phyloP scores from a whole-genome alignment of 2,329 filamentous ascomycete species.

The Venturiaceae sp. region DNA sequence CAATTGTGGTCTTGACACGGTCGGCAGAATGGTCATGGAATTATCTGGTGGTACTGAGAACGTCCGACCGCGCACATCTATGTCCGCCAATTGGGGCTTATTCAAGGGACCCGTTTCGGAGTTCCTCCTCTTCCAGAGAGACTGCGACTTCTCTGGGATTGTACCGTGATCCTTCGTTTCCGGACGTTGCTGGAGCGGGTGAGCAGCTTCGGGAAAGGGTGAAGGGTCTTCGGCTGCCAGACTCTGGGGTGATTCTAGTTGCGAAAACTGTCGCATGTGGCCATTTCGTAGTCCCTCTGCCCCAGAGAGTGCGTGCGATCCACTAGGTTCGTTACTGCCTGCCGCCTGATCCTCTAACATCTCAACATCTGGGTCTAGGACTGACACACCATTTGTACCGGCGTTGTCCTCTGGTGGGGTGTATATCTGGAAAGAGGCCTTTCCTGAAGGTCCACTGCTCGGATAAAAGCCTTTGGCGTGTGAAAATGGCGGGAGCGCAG shows the following conservation, averaged over 20 bases:
- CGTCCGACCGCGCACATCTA: constrained; percentile 2
- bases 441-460: constrained; percentile 12
- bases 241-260: constrained; percentile 23
- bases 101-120: not conserved
- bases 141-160: not conserved
- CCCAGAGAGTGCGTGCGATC: not conserved
- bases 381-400: not conserved
- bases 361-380: not conserved
- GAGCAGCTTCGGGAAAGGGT: constrained; percentile 6
- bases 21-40: constrained; percentile 7
- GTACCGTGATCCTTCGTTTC: not conserved
- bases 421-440: constrained; percentile 21
- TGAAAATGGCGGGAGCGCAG: not conserved
- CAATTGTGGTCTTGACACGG: not conserved
- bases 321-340: not conserved
- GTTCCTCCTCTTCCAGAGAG: not conserved
- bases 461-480: not conserved
- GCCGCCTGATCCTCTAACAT: not conserved
- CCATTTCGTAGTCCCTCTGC: not conserved
- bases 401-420: constrained; percentile 29
- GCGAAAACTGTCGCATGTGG: constrained; percentile 6
- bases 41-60: constrained; percentile 19
- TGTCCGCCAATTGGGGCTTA: not conserved
- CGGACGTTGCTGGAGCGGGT: not conserved
- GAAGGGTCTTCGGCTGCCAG: constrained; percentile 17